phyloP scores from a whole-genome alignment of 371 early-diverging fungal genomes.

The Parasitella parasitica region DNA sequence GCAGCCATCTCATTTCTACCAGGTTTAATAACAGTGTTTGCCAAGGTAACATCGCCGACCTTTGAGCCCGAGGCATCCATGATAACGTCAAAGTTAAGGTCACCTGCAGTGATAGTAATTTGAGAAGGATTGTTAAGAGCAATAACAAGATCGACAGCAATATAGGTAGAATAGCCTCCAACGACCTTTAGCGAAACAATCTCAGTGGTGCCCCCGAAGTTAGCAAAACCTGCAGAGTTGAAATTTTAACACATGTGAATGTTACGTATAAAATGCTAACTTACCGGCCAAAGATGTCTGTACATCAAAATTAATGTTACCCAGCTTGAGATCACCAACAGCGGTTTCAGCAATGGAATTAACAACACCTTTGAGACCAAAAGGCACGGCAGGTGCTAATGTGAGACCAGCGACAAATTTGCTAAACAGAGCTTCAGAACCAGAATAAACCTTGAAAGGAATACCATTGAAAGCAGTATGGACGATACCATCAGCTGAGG shows the following conservation, averaged over 20 bases:
- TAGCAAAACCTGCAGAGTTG: conserved; percentile 34
- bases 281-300: conserved; percentile 51
- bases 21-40: conserved; percentile 46
- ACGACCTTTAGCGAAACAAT: conserved; percentile 43
- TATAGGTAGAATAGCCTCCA: conserved; percentile 45
- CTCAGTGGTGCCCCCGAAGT: conserved; percentile 44
- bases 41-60: conserved; percentile 41
- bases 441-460: conserved; percentile 52
- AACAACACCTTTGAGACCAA: conserved; percentile 52
- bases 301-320: conserved; percentile 50
- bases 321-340: conserved; percentile 51
- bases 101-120: conserved; percentile 53
- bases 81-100: conserved; percentile 45
- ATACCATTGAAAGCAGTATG: conserved; percentile 50
- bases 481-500: conserved; percentile 38
- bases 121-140: conserved; percentile 54
- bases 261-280: neutral
- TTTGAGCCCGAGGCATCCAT: conserved; percentile 34
- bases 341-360: conserved; percentile 52
- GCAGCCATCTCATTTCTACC: conserved; percentile 35
- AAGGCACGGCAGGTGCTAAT: conserved; percentile 33
- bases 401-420: conserved; percentile 46
- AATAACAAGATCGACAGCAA: conserved; percentile 42
- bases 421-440: conserved; percentile 49
- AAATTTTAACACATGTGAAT: neutral